phyloP scores from a whole-genome alignment of 345 rosid species.

The Melastoma malabathricum region DNA sequence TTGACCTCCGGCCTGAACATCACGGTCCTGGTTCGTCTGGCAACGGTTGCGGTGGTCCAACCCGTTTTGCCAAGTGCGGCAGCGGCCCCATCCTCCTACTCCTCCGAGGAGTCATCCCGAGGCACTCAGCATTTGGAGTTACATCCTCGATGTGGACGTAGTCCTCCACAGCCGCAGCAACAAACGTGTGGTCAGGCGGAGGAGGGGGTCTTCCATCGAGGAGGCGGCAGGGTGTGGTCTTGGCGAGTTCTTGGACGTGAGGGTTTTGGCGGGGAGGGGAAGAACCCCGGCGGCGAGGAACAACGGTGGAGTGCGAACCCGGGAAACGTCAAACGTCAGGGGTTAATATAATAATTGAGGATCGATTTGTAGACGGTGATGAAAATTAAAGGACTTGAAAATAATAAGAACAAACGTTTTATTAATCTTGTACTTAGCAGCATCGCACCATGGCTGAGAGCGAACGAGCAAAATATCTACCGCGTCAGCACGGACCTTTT shows the following conservation, averaged over 20 bases:
- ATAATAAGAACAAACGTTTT: no score
- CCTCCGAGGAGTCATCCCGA: conserved; percentile 30
- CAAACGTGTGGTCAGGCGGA: background rate
- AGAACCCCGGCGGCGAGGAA: background rate
- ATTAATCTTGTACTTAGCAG: no score
- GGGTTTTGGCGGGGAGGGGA: background rate
- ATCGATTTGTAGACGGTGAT: no score
- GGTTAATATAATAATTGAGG: no score
- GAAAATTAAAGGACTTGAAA: no score
- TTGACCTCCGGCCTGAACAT: conserved; percentile 70
- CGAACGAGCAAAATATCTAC: no score
- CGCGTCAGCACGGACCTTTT: no score
- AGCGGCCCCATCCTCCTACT: conserved; percentile 5
- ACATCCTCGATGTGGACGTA: conserved; percentile 72
- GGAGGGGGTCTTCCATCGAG: background rate
- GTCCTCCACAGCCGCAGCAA: conserved; percentile 21
- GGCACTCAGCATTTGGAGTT: conserved; percentile 21
- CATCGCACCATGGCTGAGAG: no score
- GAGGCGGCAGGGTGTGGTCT: conserved; percentile 1
- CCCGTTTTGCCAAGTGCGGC: conserved; percentile 18
- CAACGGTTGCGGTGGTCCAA: conserved; percentile 15
- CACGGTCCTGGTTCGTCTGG: conserved; percentile 69
- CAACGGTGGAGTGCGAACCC: no score
- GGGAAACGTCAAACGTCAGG: no score
- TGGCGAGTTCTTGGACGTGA: conserved; percentile 3